Evolutionary conservation across 176 grass and related monocot species (phyloP).

Genomic region (Melocanna baccifera): DNA sequence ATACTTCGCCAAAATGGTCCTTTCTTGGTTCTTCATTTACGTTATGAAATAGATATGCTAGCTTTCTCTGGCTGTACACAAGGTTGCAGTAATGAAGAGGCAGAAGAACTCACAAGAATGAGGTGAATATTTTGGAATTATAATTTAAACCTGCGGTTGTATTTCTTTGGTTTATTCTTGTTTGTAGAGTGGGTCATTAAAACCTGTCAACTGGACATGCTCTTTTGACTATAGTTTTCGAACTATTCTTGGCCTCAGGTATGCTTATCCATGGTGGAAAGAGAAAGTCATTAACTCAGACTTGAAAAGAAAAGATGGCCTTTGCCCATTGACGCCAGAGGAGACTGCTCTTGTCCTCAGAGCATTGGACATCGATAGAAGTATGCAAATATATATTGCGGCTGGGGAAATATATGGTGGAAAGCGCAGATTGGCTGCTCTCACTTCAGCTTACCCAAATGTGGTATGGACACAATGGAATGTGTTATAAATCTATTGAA

Average conservation of each 20-base stretch:
- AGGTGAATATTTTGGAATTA: conserved; percentile 38
- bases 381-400: conserved; percentile 88
- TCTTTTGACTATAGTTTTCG: background rate
- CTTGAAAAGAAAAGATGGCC: conserved; percentile 78
- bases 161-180: background rate
- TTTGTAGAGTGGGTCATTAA: background rate
- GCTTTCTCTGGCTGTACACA: conserved; percentile 95
- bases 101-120: conserved; percentile 80
- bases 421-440: conserved; percentile 64
- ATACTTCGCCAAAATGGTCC: conserved; percentile 79
- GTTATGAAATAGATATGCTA: conserved; percentile 99
- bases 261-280: conserved; percentile 99
- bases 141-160: background rate
- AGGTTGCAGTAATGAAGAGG: conserved; percentile 81
- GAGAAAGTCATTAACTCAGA: conserved; percentile 86
- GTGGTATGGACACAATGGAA: conserved; percentile 50
- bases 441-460: conserved; percentile 76
- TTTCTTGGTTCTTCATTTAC: conserved; percentile 91
- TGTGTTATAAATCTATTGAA: background rate
- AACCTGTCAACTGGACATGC: background rate
- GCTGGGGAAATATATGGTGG: conserved; percentile 92
- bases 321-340: conserved; percentile 91
- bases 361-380: conserved; percentile 74
- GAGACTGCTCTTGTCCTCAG: conserved; percentile 80
- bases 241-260: conserved; percentile 49